phyloP scores from a whole-genome alignment of 768 basidiomycete species.

The Phylloporus arenicola region DNA sequence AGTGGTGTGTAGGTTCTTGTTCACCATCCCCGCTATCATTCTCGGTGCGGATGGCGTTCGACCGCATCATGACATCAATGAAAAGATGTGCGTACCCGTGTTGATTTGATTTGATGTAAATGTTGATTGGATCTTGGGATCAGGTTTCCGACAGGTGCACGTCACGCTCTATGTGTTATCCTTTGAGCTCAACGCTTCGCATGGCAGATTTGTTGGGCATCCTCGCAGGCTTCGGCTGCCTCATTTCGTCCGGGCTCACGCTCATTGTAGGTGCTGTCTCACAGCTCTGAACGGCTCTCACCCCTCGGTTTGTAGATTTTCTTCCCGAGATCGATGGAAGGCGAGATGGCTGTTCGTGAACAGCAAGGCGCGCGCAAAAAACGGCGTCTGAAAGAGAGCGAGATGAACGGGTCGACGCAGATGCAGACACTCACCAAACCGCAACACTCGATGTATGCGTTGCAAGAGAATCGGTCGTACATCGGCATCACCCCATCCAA shows the following conservation, averaged over 20 bases:
- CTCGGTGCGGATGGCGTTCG: conserved; percentile 66
- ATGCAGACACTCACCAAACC: background rate
- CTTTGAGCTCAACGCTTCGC: background rate
- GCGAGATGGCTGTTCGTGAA: conserved; percentile 54
- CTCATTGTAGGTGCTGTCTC: conserved; percentile 48
- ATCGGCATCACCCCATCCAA: conserved; percentile 9
- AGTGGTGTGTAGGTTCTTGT: conserved; percentile 67
- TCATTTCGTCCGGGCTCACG: conserved; percentile 68
- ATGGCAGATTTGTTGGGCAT: conserved; percentile 55
- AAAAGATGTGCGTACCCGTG: conserved; percentile 40
- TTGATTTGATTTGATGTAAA: background rate
- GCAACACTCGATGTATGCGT: background rate
- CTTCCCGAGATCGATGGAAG: conserved; percentile 73
- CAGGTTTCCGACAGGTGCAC: conserved; percentile 27
- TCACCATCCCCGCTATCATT: conserved; percentile 58
- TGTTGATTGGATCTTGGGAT: background rate
- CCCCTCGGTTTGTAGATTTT: conserved; percentile 49
- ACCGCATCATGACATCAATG: conserved; percentile 59
- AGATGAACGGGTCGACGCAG: background rate
- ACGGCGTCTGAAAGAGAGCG: background rate
- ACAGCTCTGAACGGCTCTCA: too few relatives aligned
- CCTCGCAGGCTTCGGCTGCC: conserved; percentile 52
- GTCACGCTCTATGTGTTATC: background rate
- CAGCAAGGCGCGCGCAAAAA: conserved; percentile 20
- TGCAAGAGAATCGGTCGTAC: conserved; percentile 6